A percentile compares a stretch with the other conserved stretches of the same genome.
phyloP scores from a whole-genome alignment of 805 yeast species.

The Myxozyma monticola region DNA sequence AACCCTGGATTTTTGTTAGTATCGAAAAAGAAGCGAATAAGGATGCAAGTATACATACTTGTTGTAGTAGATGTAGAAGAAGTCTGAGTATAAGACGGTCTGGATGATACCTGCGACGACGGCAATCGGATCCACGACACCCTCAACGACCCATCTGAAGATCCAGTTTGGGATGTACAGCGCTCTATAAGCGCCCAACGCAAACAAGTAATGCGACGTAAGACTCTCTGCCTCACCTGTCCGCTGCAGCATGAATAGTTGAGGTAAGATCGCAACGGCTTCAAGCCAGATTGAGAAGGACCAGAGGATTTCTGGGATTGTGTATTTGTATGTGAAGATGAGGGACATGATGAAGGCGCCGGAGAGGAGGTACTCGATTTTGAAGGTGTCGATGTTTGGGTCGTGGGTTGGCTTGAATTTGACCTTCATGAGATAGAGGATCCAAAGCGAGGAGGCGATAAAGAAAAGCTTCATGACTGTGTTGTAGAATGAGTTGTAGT shows the following conservation, averaged over 20 bases:
- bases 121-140: constrained; percentile 60
- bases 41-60: constrained; percentile 32
- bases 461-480: constrained; percentile 78
- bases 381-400: constrained; percentile 72
- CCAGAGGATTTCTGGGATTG: constrained; percentile 68
- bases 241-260: constrained; percentile 82
- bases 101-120: constrained; percentile 81
- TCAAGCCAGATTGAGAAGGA: constrained; percentile 91
- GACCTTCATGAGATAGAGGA: constrained; percentile 65
- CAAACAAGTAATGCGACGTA: constrained; percentile 90
- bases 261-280: constrained; percentile 88
- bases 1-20: constrained; percentile 43
- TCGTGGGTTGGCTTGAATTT: constrained; percentile 58
- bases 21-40: background rate
- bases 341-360: constrained; percentile 61
- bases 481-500: constrained; percentile 60
- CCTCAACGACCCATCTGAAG: constrained; percentile 62
- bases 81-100: constrained; percentile 87
- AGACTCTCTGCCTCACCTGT: constrained; percentile 85
- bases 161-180: constrained; percentile 94
- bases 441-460: constrained; percentile 71
- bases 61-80: constrained; percentile 86
- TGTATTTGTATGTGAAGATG: constrained; percentile 65
- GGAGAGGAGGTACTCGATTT: constrained; percentile 64
- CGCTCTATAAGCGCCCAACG: constrained; percentile 86